These are phyloP conservation scores for Cymbopogon flexuosus DNA, from an alignment of 202 grass and related monocot genomes.

Conservation along the genomic window DNA sequence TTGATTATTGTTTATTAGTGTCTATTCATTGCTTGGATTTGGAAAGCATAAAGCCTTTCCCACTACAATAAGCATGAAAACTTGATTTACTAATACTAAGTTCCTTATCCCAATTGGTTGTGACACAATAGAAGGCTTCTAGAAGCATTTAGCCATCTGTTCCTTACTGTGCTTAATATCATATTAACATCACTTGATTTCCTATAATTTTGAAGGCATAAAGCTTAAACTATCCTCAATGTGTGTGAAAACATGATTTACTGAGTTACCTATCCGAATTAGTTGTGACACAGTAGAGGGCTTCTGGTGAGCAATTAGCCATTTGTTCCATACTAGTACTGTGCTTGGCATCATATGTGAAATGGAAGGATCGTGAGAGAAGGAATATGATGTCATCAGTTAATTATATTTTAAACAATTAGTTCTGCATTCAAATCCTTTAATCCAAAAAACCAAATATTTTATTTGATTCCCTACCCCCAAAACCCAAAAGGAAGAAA, in stretches of 20 bases:
- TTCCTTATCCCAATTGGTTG: neutral
- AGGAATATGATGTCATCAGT: neutral
- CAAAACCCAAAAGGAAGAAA: neutral
- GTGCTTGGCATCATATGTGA: neutral
- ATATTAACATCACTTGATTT: neutral
- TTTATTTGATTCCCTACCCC: neutral
- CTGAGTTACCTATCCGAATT: neutral
- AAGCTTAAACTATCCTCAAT: neutral
- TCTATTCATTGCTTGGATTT: neutral
- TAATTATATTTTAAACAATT: slow-evolving; percentile 12
- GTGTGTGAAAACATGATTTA: neutral
- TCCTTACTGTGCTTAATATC: neutral
- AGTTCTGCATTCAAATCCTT: neutral
- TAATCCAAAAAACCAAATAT: neutral
- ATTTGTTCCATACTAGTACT: neutral
- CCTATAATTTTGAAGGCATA: neutral
- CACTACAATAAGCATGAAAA: neutral
- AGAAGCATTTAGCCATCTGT: neutral
- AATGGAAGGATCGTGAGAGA: slow-evolving; percentile 4
- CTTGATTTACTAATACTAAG: neutral
- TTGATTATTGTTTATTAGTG: slow-evolving; percentile 6
- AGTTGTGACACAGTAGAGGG: neutral
- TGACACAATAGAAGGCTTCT: neutral
- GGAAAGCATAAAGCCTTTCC: neutral
- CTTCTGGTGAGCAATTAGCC: neutral